Evolutionary conservation across 306 rosid genomes (phyloP).

Genomic region (Potentilla sterilis): DNA sequence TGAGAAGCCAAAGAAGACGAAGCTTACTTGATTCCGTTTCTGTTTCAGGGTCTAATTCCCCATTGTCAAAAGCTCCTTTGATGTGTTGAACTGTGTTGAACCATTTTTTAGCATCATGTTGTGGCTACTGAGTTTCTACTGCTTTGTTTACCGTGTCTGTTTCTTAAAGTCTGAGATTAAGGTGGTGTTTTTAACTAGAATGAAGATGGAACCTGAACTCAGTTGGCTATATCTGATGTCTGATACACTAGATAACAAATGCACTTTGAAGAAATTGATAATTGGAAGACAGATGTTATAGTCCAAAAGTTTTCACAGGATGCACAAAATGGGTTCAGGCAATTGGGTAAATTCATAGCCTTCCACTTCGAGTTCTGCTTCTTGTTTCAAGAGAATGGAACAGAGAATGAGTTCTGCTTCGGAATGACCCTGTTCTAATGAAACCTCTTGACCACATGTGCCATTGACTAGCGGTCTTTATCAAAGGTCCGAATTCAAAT

Average conservation of each 20-base stretch:
- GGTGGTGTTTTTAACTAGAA: neutral
- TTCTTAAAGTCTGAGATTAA: neutral
- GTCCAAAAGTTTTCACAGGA: neutral
- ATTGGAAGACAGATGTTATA: neutral
- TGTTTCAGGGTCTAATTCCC: neutral
- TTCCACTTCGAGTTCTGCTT: neutral
- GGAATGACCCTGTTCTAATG: neutral
- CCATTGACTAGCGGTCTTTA: neutral
- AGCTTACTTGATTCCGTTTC: conserved; percentile 40
- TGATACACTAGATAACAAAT: neutral
- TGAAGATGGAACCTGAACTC: neutral
- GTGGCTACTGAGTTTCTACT: neutral
- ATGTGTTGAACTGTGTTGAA: neutral
- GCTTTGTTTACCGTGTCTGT: neutral
- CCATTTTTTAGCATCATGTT: neutral
- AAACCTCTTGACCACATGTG: neutral
- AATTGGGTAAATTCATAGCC: neutral
- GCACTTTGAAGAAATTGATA: neutral
- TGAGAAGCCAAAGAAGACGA: conserved; percentile 74
- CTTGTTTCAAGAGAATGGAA: neutral
- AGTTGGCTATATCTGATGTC: neutral
- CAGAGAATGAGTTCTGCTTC: neutral
- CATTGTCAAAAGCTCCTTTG: neutral
- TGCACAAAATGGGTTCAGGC: neutral
- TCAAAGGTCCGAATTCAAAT: neutral